phyloP scores from a whole-genome alignment of 495 filamentous ascomycete species.

The Cercophora sp. region DNA sequence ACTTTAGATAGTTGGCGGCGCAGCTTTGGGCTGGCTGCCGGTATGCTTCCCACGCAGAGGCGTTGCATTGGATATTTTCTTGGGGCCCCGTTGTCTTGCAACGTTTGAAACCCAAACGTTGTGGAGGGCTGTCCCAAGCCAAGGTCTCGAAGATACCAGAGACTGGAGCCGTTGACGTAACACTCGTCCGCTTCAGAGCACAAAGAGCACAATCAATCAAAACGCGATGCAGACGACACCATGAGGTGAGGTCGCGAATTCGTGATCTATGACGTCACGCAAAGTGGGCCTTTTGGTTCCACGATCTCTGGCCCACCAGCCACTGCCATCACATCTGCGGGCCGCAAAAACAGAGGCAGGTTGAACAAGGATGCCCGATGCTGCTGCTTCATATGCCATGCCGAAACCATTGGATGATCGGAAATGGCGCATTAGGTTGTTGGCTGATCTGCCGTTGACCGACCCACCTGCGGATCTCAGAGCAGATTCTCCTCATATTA shows the following conservation, averaged over 20 bases:
- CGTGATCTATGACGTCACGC: constrained; percentile 24
- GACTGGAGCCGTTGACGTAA: constrained; percentile 15
- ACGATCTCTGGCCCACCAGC: constrained; percentile 2
- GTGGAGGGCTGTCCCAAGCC: too few species aligned
- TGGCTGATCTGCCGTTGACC: background rate
- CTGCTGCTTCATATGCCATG: background rate
- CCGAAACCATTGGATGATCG: background rate
- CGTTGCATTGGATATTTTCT: too few species aligned
- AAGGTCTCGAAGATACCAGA: constrained; percentile 6
- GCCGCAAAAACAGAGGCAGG: background rate
- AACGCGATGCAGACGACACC: constrained; percentile 11
- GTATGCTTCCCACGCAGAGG: too few species aligned
- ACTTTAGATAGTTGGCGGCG: too few species aligned
- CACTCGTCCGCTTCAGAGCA: constrained; percentile 1
- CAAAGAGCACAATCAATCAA: constrained; percentile 7
- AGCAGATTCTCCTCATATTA: too few species aligned
- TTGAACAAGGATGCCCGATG: background rate
- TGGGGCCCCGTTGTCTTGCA: too few species aligned
- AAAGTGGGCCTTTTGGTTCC: background rate
- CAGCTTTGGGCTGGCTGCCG: too few species aligned
- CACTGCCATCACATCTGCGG: constrained; percentile 6
- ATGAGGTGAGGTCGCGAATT: constrained; percentile 9
- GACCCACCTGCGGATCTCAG: background rate
- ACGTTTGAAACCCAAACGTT: too few species aligned
- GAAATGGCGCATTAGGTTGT: too few species aligned